Base-by-base conservation (phyloP, 805 yeast species). In the Candida peoriensis region DNA sequence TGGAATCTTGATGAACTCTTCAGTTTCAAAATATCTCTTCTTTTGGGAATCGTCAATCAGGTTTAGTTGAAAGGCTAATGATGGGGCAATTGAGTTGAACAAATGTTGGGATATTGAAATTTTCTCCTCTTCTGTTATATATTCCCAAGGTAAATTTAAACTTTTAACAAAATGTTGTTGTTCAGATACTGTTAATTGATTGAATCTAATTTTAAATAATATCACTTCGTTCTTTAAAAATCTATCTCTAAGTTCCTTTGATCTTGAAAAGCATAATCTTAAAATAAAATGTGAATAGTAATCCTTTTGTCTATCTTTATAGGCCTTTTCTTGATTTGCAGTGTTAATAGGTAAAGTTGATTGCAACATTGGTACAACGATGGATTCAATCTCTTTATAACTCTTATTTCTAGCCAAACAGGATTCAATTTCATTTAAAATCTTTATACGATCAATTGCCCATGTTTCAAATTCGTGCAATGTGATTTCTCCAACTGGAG, bases 381-480 rank as follows among this genome's bases (percentile, higher is more conserved):
- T 63, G 8, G 63, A 52, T 46, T 81, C 90, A 23, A 76, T 74
- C 38, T 88, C 96, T 44, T 72, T 74, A 30, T 72, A 53, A 2
- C 72, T 57, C 49, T 78, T 76, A 40, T 79, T 78, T 47, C 94
- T 69, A 17, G 81, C 76, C 28, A 71, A 51, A 43, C 83, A 75
- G 1, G 86, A 72, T 51, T 90, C 97, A 33, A 93, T 80, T 54
- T 87, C 96, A 36, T 88, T 72, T 39, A 93, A 66, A 8, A 93
- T 75, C 52, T 81, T 78, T 43, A 90, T 67, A 40, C 99, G 65
- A 52, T 90, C 97, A 36, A 93, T 81, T 5, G 97, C 97, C 96
- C 97, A 93, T 5, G 71, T 69, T 61, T 93, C 98, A 59, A 93
- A 93, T 50, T 93, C 85, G 44, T 89, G 97, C 13, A 93, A 60